A percentile compares a stretch with the other conserved stretches of the same genome.
Conservation (phyloP, 2,329 filamentous ascomycete species). For the Ceratocystis smalleyi region DNA sequence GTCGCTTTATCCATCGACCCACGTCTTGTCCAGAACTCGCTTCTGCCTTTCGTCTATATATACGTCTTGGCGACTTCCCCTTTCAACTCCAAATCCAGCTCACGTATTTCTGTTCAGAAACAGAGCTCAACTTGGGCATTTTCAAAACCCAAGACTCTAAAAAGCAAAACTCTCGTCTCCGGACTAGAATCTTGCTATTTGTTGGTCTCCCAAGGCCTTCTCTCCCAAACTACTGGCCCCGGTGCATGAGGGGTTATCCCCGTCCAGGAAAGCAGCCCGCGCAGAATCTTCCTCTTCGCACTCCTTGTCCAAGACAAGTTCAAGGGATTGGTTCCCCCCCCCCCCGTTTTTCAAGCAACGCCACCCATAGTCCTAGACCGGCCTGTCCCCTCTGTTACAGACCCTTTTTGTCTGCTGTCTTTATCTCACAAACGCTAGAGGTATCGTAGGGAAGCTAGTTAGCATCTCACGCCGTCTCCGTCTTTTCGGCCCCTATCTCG, state of each 20-base stretch:
- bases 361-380: background rate
- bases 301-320: background rate
- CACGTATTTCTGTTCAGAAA: background rate
- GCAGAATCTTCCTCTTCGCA: conserved; percentile 14
- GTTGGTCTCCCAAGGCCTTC: conserved; percentile 11
- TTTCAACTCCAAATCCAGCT: background rate
- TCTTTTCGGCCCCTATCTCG: background rate
- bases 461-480: too few species aligned
- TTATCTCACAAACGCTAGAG: background rate
- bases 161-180: background rate
- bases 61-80: background rate
- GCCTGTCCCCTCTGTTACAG: background rate
- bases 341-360: background rate
- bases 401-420: background rate
- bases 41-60: background rate
- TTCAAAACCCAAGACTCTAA: background rate
- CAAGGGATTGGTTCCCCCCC: background rate
- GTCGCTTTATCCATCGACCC: background rate
- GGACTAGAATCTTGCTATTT: background rate
- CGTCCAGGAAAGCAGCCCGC: conserved; percentile 13
- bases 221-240: background rate
- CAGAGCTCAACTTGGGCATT: background rate
- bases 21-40: background rate
- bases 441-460: too few species aligned
- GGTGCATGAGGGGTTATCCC: conserved; percentile 16